These are phyloP conservation scores for Pontederia paniculata DNA, from an alignment of 176 grass and related monocot species.

Conservation along the genomic window DNA sequence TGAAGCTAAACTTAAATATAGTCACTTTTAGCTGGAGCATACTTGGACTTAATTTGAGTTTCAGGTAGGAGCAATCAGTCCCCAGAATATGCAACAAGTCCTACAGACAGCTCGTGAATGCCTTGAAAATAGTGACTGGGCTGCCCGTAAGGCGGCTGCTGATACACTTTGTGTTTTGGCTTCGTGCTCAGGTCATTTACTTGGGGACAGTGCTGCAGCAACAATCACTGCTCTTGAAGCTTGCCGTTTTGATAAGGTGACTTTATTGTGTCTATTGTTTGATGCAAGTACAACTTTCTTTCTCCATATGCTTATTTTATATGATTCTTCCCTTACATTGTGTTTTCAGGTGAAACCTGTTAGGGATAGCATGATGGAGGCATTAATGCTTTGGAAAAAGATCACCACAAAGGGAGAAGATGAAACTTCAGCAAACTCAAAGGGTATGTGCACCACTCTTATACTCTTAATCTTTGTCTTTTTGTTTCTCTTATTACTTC, in stretches of 20 bases:
- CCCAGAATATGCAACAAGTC: conserved; percentile 72
- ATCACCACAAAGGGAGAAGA: conserved; percentile 34
- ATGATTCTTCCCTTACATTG: background rate
- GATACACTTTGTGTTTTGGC: conserved; percentile 79
- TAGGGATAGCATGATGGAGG: conserved; percentile 91
- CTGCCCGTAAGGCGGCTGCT: conserved; percentile 81
- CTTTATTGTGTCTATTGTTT: background rate
- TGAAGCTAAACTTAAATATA: background rate
- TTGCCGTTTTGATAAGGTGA: conserved; percentile 99
- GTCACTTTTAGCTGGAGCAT: too few species aligned
- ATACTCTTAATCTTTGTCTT: background rate
- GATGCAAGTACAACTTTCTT: too few species aligned
- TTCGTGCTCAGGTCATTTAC: conserved; percentile 57
- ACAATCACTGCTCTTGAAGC: conserved; percentile 71
- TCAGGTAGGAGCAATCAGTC: conserved; percentile 92
- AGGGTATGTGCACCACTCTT: conserved; percentile 28
- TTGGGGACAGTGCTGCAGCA: conserved; percentile 55
- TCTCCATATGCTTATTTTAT: background rate
- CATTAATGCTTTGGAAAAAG: conserved; percentile 80
- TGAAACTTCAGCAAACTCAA: conserved; percentile 30
- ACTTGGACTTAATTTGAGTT: conserved; percentile 8
- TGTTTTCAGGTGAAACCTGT: conserved; percentile 76
- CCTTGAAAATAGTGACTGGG: conserved; percentile 92
- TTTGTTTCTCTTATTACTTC: background rate
- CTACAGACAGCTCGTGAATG: conserved; percentile 81